Percentiles rank a stretch among this genome's conserved stretches.
Conservation (phyloP, 2,329 filamentous ascomycete genomes). For the Ophiocordyceps sinensis region DNA sequence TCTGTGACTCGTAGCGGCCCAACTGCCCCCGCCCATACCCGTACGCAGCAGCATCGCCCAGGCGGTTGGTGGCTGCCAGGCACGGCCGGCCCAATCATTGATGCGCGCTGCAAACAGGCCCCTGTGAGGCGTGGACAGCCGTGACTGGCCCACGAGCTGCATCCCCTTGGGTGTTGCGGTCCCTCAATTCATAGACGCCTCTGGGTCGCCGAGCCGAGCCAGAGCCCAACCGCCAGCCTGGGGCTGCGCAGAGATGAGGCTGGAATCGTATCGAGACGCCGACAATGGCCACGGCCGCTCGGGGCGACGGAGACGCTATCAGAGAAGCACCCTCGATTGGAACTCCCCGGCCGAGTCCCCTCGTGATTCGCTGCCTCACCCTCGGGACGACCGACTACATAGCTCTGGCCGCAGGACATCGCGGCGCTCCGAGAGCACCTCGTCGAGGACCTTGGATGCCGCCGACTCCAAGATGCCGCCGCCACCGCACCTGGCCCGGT, state of each 20-base stretch:
- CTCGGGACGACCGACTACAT: conserved; percentile 15
- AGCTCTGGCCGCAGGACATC: conserved; percentile 16
- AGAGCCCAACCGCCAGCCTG: conserved; percentile 11
- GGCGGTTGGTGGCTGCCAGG: neutral
- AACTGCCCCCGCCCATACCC: conserved; percentile 1
- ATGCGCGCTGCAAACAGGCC: conserved; percentile 6
- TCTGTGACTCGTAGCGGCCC: neutral
- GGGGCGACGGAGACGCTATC: conserved; percentile 13
- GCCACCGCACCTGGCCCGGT: conserved; percentile 12
- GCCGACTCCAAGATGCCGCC: conserved; percentile 14
- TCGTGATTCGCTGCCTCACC: conserved; percentile 14
- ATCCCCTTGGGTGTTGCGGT: neutral
- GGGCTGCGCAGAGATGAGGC: conserved; percentile 15
- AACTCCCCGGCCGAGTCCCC: conserved; percentile 4
- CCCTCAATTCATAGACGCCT: neutral
- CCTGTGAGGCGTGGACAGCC: conserved; percentile 9
- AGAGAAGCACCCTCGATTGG: conserved; percentile 6
- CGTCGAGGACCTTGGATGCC: conserved; percentile 13
- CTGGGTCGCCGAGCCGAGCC: conserved; percentile 4
- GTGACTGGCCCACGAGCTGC: conserved; percentile 10
- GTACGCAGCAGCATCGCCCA: neutral
- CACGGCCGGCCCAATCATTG: conserved; percentile 5
- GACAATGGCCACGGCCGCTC: conserved; percentile 12
- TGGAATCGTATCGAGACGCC: conserved; percentile 15
- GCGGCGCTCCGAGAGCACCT: conserved; percentile 9